These are phyloP conservation scores for Cyberlindnera samutprakarnensis DNA, from an alignment of 805 yeast species.

Conservation along the genomic window DNA sequence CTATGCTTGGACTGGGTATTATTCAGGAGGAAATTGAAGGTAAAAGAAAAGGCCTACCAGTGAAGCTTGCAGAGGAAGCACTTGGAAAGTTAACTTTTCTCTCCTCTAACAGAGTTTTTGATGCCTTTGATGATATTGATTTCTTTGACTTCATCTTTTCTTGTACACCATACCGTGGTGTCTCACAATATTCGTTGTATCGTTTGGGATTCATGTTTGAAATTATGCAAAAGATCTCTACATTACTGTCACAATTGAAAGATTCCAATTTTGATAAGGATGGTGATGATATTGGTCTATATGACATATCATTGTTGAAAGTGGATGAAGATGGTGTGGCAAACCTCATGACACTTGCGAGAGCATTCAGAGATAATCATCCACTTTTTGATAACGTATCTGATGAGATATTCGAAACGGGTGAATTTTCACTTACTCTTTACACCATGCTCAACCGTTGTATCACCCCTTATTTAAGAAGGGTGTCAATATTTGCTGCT, in stretches of 20 bases:
- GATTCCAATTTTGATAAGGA: constrained; percentile 25
- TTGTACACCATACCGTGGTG: constrained; percentile 38
- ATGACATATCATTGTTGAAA: constrained; percentile 28
- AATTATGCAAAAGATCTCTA: constrained; percentile 37
- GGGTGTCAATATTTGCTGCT: constrained; percentile 47
- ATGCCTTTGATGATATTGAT: constrained; percentile 35
- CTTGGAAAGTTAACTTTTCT: constrained; percentile 29
- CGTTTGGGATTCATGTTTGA: constrained; percentile 44
- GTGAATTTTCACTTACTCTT: constrained; percentile 30
- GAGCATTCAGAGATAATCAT: constrained; percentile 19
- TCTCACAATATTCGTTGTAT: constrained; percentile 40
- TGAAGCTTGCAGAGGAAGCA: constrained; percentile 15
- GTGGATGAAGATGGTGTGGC: constrained; percentile 7
- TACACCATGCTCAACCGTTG: constrained; percentile 50
- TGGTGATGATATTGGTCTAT: constrained; percentile 20
- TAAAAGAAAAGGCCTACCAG: constrained; percentile 3
- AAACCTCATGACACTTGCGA: constrained; percentile 6
- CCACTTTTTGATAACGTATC: constrained; percentile 23
- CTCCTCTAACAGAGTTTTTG: constrained; percentile 26
- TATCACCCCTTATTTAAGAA: constrained; percentile 58
- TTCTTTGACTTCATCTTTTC: constrained; percentile 47
- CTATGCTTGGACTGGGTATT: constrained; percentile 5
- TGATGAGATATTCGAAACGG: constrained; percentile 19
- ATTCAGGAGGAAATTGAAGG: constrained; percentile 1
- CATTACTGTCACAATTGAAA: constrained; percentile 16